These are phyloP conservation scores for Diaporthe vaccinii DNA, from an alignment of 2,329 filamentous ascomycete species.

Conservation along the genomic window DNA sequence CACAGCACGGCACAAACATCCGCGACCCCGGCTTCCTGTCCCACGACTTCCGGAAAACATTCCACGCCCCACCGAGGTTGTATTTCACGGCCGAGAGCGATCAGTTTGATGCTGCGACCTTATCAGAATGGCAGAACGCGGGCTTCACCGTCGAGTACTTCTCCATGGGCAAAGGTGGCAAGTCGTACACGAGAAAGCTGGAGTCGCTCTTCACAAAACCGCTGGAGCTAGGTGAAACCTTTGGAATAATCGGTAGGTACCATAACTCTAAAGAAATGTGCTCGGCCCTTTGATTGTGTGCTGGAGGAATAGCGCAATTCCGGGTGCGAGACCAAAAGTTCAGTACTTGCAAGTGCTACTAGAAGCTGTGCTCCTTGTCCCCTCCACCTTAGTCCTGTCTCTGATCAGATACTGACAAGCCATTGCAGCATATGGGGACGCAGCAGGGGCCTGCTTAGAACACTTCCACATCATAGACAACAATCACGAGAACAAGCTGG, in stretches of 20 bases:
- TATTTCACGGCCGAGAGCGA: conserved; percentile 59
- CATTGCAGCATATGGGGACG: conserved; percentile 57
- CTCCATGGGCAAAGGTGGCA: conserved; percentile 52
- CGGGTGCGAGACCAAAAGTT: too few relatives aligned
- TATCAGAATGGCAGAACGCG: conserved; percentile 57
- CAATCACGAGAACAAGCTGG: conserved; percentile 58
- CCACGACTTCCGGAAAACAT: conserved; percentile 52
- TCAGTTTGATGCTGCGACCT: conserved; percentile 55
- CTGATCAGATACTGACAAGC: neutral
- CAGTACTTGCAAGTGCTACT: too few relatives aligned
- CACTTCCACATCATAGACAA: conserved; percentile 60
- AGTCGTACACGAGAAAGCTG: conserved; percentile 53
- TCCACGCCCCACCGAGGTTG: conserved; percentile 51
- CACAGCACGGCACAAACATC: conserved; percentile 50
- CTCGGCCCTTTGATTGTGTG: accelerated
- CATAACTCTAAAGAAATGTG: neutral
- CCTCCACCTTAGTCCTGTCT: neutral
- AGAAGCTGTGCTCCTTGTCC: too few relatives aligned
- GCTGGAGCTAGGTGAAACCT: conserved; percentile 57
- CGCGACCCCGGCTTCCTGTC: conserved; percentile 59
- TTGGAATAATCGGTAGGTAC: conserved; percentile 57
- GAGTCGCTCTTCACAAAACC: conserved; percentile 50
- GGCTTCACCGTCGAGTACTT: conserved; percentile 60
- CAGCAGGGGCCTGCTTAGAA: conserved; percentile 58
- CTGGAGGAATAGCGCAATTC: neutral